Evolutionary conservation across 2,329 filamentous ascomycete species (phyloP), one percentile per base, ranked within the genome.

Genomic region (Septoria petroselini): DNA sequence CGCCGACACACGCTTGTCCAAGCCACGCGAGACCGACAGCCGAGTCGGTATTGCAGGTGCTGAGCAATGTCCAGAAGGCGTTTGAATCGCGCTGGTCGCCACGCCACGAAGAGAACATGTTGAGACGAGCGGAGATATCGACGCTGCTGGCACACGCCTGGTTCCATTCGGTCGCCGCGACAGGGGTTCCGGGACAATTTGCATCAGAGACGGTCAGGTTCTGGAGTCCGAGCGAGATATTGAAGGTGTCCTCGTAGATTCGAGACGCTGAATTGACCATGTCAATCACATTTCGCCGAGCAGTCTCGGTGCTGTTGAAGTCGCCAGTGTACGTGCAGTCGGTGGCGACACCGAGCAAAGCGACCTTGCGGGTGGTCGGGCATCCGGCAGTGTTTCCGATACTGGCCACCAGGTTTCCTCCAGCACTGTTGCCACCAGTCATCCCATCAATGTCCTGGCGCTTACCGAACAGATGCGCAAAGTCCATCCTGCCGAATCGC

Each of bases 1-100:
- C 75, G 9, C 59, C 53, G 2, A 86, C 76, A 21, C 93, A 97
- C 34, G 91, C 80, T 69, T 95, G 89, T 40, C 91, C 91, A 25
- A 95, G 76, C 91, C 93, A 98, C 7, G 91, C 88, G 31, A 97
- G 77, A 2, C 91, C 91, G 41, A 98, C 91, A 49, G 93, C 90
- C 25, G 85, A 80, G 41, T 83, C 85, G 0, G 89, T 94, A 58
- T 83, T 81, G 68, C 90, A 95, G 12, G 81, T 89, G 46, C 83
- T 91, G 63, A 95, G 76, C 23, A 95, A 76, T 2, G 88, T 95
- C 91, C 91, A 98, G 71, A 94, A 95, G 12, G 91, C 91, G 69
- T 95, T 95, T 43, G 71, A 77, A 68, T 98, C 93, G 3, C 76
- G 70, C 57, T 83, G 83, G 39, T 82, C 75, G 11, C 91, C 89